Conservation (phyloP, 179 eudicot species). For the Spergularia azorica region DNA sequence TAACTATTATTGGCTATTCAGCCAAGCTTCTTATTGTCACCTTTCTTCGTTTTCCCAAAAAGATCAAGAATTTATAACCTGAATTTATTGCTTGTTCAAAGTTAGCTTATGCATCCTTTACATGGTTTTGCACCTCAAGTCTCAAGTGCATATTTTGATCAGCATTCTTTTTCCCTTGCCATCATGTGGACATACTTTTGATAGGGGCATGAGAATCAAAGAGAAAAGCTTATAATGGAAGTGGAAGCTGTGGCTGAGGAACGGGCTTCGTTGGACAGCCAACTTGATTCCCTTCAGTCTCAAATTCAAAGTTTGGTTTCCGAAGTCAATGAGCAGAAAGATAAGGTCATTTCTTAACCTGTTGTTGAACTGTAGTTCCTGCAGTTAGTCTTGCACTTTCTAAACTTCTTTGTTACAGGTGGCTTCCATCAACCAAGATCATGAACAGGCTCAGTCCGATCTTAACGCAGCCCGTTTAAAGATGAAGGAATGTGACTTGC, state of each 20-base stretch:
- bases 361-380: background rate
- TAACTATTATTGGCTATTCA: too few species aligned
- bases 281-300: conserved; percentile 54
- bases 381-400: background rate
- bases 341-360: conserved; percentile 42
- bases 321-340: conserved; percentile 62
- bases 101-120: background rate
- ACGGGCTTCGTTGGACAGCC: conserved; percentile 61
- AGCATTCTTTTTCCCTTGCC: background rate
- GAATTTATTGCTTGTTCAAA: conserved; percentile 2
- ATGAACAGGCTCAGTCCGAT: conserved; percentile 65
- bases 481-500: conserved; percentile 85
- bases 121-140: background rate
- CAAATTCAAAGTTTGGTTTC: conserved; percentile 57
- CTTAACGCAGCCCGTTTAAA: conserved; percentile 68
- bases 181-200: conserved; percentile 16
- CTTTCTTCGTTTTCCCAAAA: too few species aligned
- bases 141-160: background rate
- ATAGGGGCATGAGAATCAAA: conserved; percentile 85
- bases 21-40: too few species aligned
- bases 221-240: conserved; percentile 91
- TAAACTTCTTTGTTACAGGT: conserved; percentile 46
- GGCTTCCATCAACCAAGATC: conserved; percentile 53
- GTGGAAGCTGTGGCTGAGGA: conserved; percentile 81
- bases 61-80: background rate